Base-by-base conservation (phyloP, 768 basidiomycete genomes). In the Trametes coccinea region DNA sequence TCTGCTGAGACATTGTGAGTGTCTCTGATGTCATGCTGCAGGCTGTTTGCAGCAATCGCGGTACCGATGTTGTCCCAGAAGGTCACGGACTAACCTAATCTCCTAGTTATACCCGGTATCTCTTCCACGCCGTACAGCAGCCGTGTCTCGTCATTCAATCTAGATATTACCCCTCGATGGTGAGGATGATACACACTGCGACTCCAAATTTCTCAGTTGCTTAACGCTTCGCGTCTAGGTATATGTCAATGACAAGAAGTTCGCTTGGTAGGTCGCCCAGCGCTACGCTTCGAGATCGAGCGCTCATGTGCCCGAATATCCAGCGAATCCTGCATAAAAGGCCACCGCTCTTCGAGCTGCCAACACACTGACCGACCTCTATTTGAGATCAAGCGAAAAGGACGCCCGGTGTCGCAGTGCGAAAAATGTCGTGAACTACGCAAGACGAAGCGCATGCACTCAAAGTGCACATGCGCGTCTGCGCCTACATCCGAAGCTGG, bases 361-460 rank as follows among this genome's bases (percentile, higher is more conserved):
- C 83, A 83, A 50, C 95, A 97, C 71, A 86, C 86, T 33, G 91
- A 93, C 67, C 81, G 95, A 17, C 93, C 93, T 4, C 79, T 97
- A n/a, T 94, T 92, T 64, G 92, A 95, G 73, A 87, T 96, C 60
- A 92, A 94, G 80, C 92, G 90, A 79, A 95, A 96, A 72, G 95
- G 95, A 2, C 82, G 95, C 6, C 95, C 95, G 0, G 84, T 93
- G 14, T 93, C 94, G 6, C 94, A 96, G 72, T 97, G 95, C 75
- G 81, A 84, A 56, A 86, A 85, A 66, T 96, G 95, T 71, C 86
- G 92, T 39, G 85, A 92, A 67, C 80, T 91, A 37, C 84, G 94
- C 16, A 88, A 92, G 73, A 88, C 87, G 45, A 89, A 86, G 73
- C 86, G 83, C 63, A 80, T 93, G 34, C 92, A 94, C 70, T 89